Evolutionary conservation across 768 basidiomycete genomes (phyloP).

Genomic region (Rhizopogon roseolus): DNA sequence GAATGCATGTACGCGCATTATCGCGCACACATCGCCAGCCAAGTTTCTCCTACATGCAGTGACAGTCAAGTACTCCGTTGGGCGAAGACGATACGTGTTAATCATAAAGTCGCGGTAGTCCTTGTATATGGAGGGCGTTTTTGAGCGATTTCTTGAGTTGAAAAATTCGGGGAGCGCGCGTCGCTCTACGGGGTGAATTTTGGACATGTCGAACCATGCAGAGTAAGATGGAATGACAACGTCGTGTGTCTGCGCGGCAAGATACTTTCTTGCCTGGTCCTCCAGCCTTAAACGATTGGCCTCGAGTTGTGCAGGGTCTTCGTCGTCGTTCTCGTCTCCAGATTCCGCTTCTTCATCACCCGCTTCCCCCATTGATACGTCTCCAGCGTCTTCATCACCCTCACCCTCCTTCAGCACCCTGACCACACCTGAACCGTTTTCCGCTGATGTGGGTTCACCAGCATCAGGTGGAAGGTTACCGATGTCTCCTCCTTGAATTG

Average conservation of each 20-base stretch:
- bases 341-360: slow-evolving; percentile 75
- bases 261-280: slow-evolving; percentile 88
- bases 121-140: slow-evolving; percentile 96
- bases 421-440: slow-evolving; percentile 23
- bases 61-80: slow-evolving; percentile 93
- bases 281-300: slow-evolving; percentile 75
- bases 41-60: slow-evolving; percentile 95
- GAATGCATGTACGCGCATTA: slow-evolving; percentile 99
- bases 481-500: slow-evolving; percentile 72
- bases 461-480: slow-evolving; percentile 57
- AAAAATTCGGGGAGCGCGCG: slow-evolving; percentile 97
- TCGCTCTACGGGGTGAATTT: slow-evolving; percentile 88
- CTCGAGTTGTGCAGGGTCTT: slow-evolving; percentile 80
- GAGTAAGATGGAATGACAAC: slow-evolving; percentile 96
- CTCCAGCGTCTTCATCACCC: slow-evolving; percentile 63
- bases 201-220: slow-evolving; percentile 96
- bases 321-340: slow-evolving; percentile 78
- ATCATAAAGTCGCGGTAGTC: slow-evolving; percentile 99
- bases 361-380: slow-evolving; percentile 79
- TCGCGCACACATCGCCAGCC: slow-evolving; percentile 96
- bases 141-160: slow-evolving; percentile 89
- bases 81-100: slow-evolving; percentile 93
- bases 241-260: slow-evolving; percentile 95
- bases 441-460: slow-evolving; percentile 1
- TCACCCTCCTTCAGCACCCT: slow-evolving; percentile 46